These are phyloP conservation scores for Annulohypoxylon moriforme DNA, from an alignment of 495 filamentous ascomycete species.

Conservation along the genomic window DNA sequence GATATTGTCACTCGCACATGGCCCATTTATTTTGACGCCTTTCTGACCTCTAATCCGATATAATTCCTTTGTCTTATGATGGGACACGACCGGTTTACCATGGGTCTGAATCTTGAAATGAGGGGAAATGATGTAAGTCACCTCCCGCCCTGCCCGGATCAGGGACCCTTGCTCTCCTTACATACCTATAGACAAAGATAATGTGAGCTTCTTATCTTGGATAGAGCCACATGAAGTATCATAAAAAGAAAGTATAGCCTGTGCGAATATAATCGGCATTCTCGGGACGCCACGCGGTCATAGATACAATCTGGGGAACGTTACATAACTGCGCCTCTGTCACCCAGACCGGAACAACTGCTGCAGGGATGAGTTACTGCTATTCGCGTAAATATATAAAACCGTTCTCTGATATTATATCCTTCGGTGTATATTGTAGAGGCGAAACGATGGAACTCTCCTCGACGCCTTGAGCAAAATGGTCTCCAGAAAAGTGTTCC, in stretches of 20 bases:
- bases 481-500: too few species aligned
- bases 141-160: neutral
- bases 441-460: too few species aligned
- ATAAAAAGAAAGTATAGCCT: neutral
- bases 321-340: too few species aligned
- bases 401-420: too few species aligned
- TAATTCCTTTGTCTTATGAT: neutral
- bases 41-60: too few species aligned
- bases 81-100: neutral
- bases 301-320: neutral
- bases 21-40: too few species aligned
- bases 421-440: too few species aligned
- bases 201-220: neutral
- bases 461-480: too few species aligned
- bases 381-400: too few species aligned
- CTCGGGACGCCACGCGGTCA: neutral
- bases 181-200: neutral
- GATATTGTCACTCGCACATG: too few species aligned
- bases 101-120: constrained; percentile 1
- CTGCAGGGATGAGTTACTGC: too few species aligned
- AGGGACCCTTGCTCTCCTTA: neutral
- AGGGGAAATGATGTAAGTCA: constrained; percentile 9
- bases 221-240: neutral
- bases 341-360: too few species aligned
- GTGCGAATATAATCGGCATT: neutral